Evolutionary conservation across 495 filamentous ascomycete genomes (phyloP).

Genomic region (Aspergillus avenaceus): DNA sequence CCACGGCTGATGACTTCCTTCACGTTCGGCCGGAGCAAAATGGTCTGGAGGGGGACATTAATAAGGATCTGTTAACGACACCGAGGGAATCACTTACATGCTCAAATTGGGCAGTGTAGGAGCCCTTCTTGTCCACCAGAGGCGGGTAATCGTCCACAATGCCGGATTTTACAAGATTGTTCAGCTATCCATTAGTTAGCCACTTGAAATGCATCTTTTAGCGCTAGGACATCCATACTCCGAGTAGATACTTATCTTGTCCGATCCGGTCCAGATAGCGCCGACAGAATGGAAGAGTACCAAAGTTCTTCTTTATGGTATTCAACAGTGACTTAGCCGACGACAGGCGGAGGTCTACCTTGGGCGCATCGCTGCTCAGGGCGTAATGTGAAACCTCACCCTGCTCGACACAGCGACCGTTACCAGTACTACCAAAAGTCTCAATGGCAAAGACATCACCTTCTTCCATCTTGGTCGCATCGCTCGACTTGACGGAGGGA

Average conservation of each 20-base stretch:
- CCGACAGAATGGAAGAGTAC: slow-evolving; percentile 79
- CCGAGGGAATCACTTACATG: slow-evolving; percentile 60
- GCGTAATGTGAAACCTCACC: slow-evolving; percentile 82
- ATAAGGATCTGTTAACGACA: slow-evolving; percentile 2
- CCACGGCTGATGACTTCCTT: slow-evolving; percentile 93
- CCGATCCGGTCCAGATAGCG: slow-evolving; percentile 83
- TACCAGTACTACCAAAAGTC: slow-evolving; percentile 90
- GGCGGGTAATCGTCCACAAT: slow-evolving; percentile 91
- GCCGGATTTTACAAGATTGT: slow-evolving; percentile 76
- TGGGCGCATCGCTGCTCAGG: slow-evolving; percentile 57
- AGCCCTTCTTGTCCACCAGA: slow-evolving; percentile 86
- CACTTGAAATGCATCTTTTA: too few relatives aligned
- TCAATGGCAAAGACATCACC: slow-evolving; percentile 91
- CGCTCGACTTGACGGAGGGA: slow-evolving; percentile 77
- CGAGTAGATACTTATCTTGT: slow-evolving; percentile 83
- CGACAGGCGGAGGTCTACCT: slow-evolving; percentile 61
- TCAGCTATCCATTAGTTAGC: slow-evolving; percentile 56
- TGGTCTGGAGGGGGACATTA: slow-evolving; percentile 56
- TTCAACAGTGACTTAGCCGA: slow-evolving; percentile 79
- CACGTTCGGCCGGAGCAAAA: slow-evolving; percentile 77
- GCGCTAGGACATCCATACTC: slow-evolving; percentile 53
- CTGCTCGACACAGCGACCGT: slow-evolving; percentile 69
- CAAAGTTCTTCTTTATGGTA: slow-evolving; percentile 89
- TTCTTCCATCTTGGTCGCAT: slow-evolving; percentile 89
- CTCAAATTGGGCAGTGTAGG: slow-evolving; percentile 91